These are phyloP conservation scores for Adenanthera pavonina DNA, from an alignment of 306 rosid genomes.

Conservation along the genomic window DNA sequence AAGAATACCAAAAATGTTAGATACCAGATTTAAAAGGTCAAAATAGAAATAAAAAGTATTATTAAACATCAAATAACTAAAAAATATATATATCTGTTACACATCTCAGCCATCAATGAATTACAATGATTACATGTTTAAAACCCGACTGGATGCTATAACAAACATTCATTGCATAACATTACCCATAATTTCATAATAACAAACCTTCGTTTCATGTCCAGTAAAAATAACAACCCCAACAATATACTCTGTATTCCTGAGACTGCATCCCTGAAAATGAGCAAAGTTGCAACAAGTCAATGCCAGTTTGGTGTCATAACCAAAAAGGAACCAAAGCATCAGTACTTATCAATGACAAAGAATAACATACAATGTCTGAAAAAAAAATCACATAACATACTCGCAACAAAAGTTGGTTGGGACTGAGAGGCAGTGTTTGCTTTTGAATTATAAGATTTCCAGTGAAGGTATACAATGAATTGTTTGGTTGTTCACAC, in stretches of 20 bases:
- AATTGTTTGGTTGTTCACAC: constrained; percentile 93
- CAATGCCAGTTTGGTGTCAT: constrained; percentile 31
- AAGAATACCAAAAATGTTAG: background rate
- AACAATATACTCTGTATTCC: constrained; percentile 93
- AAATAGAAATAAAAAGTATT: constrained; percentile 8
- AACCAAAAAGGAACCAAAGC: constrained; percentile 14
- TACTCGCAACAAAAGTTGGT: constrained; percentile 84
- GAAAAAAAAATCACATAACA: constrained; percentile 33
- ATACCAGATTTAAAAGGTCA: background rate
- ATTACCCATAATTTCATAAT: constrained; percentile 32
- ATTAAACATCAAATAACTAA: background rate
- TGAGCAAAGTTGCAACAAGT: constrained; percentile 32
- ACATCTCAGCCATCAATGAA: constrained; percentile 25
- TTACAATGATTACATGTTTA: constrained; percentile 10
- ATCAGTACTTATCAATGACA: constrained; percentile 27
- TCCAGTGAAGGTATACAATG: constrained; percentile 89
- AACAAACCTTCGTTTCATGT: constrained; percentile 91
- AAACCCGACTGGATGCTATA: constrained; percentile 11
- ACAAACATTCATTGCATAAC: constrained; percentile 3
- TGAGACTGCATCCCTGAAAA: constrained; percentile 97
- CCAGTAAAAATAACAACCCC: constrained; percentile 93
- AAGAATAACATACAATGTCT: constrained; percentile 11
- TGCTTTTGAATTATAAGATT: constrained; percentile 79
- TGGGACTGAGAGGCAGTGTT: constrained; percentile 81
- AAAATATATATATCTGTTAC: constrained; percentile 2